Base-by-base conservation (phyloP, 1,284 basidiomycete species). In the Papiliotrema nemorosa region DNA sequence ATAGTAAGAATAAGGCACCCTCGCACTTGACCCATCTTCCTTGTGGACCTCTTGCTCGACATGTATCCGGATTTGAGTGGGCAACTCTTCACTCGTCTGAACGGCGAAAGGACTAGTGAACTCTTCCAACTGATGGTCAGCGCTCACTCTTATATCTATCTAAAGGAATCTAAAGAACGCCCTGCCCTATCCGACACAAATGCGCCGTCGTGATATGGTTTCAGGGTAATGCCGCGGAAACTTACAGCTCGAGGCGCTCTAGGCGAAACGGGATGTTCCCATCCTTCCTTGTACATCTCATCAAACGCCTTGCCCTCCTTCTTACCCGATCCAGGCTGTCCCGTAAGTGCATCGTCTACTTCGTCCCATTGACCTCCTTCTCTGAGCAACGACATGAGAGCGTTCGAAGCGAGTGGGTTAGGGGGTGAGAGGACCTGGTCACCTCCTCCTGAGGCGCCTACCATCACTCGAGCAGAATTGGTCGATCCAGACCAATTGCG, bases 341-440 rank as follows among this genome's bases (percentile, higher is more conserved):
- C n/a, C n/a, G n/a, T 14, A 14, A 22, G 20, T 14, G n/a, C n/a
- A 45, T 66, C 61, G 45, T 60, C 59, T 13, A 54, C 49, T 9
- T 55, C 56, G 35, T 66, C 65, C 59, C 59, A 62, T 40, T 65
- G 63, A 2, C 63, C 65, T 13, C 62, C 63, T 53, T 67, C 63
- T 2, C 65, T 44, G 5, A 67, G 46, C 1, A 67, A 50, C 2
- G 65, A 60, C 58, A 65, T 65, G 50, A 67, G 53, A 5, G 58
- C 60, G 38, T 57, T 50, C 5, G 49, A 57, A 16, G 58, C 50
- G 33, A 56, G n/a, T 20, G 57, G 55, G 14, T 29, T 27, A 21
- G 22, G 38, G 13, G 38, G 38, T 3, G 9, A 37, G 42, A 21
- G 31, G 46, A 14, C 24, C 12, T 38, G 12, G 7, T 9, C 13